A percentile compares a stretch with the other conserved stretches of the same genome.
These are phyloP conservation scores for Trichoderma parareesei DNA, from an alignment of 495 filamentous ascomycete genomes.

Conservation along the genomic window DNA sequence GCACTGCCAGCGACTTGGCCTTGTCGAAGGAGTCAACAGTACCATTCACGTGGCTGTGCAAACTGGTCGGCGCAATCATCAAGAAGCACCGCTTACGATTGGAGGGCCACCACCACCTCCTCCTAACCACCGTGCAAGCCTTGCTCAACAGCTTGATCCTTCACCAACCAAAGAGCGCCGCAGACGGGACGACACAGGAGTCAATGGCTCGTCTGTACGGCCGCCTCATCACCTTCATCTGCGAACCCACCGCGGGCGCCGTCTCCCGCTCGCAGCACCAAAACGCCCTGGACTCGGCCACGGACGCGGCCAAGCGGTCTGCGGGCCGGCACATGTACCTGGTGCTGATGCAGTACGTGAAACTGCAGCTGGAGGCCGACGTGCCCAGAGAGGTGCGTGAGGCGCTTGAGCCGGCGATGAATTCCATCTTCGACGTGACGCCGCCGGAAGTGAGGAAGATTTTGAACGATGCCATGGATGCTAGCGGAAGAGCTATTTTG, in stretches of 20 bases:
- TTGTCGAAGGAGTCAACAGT: slow-evolving; percentile 32
- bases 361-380: slow-evolving; percentile 49
- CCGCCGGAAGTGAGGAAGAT: slow-evolving; percentile 53
- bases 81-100: slow-evolving; percentile 40
- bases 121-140: slow-evolving; percentile 53
- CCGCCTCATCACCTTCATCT: slow-evolving; percentile 66
- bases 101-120: slow-evolving; percentile 55
- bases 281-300: slow-evolving; percentile 58
- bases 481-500: slow-evolving; percentile 59
- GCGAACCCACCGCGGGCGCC: slow-evolving; percentile 68
- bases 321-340: slow-evolving; percentile 69
- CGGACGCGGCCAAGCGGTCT: slow-evolving; percentile 64
- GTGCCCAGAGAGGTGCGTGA: slow-evolving; percentile 51
- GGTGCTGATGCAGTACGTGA: slow-evolving; percentile 63
- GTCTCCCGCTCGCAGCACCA: slow-evolving; percentile 47
- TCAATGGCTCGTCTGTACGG: slow-evolving; percentile 41
- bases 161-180: slow-evolving; percentile 27
- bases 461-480: slow-evolving; percentile 63
- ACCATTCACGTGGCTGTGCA: slow-evolving; percentile 46
- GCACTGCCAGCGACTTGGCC: slow-evolving; percentile 46
- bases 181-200: slow-evolving; percentile 5
- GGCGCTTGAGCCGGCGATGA: slow-evolving; percentile 63
- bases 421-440: slow-evolving; percentile 62
- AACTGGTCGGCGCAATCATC: slow-evolving; percentile 55
- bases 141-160: slow-evolving; percentile 58